Percentiles rank a stretch among this genome's conserved stretches.
Conservation (phyloP, 805 yeast genomes). For the Metschnikowia hibisci region DNA sequence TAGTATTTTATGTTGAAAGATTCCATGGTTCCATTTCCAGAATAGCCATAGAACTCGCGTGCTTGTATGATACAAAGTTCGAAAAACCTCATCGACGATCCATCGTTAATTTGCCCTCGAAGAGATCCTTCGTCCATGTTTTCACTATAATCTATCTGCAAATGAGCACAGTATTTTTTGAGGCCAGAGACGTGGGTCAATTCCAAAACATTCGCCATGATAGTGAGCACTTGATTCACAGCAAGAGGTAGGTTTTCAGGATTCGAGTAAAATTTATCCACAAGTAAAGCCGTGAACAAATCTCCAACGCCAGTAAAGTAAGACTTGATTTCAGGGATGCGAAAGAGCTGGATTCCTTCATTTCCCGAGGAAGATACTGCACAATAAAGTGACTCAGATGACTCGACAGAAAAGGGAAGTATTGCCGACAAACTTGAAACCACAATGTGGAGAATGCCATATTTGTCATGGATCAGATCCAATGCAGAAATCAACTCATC, state of each 20-base stretch:
- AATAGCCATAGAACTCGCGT: constrained; percentile 34
- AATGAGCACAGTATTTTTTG: constrained; percentile 26
- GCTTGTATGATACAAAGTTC: constrained; percentile 70
- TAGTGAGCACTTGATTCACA: constrained; percentile 52
- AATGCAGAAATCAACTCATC: constrained; percentile 12
- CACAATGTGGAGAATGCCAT: constrained; percentile 13
- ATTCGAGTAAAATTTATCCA: constrained; percentile 52
- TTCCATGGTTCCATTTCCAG: constrained; percentile 19
- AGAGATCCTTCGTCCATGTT: background rate
- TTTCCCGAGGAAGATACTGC: constrained; percentile 20
- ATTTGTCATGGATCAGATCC: constrained; percentile 9
- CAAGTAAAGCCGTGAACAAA: constrained; percentile 71
- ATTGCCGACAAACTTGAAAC: constrained; percentile 16
- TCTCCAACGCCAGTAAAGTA: constrained; percentile 97
- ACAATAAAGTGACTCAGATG: constrained; percentile 24
- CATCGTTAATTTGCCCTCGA: constrained; percentile 53
- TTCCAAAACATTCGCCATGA: constrained; percentile 50
- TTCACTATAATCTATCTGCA: constrained; percentile 11
- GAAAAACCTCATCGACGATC: constrained; percentile 60
- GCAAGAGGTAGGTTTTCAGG: constrained; percentile 26
- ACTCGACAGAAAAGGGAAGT: constrained; percentile 8
- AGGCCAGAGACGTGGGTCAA: constrained; percentile 43
- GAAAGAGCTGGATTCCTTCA: constrained; percentile 26
- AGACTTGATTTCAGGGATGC: constrained; percentile 61
- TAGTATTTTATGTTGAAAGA: constrained; percentile 2